Conservation (phyloP, 495 filamentous ascomycete genomes). For the Aspergillus nanangensis region DNA sequence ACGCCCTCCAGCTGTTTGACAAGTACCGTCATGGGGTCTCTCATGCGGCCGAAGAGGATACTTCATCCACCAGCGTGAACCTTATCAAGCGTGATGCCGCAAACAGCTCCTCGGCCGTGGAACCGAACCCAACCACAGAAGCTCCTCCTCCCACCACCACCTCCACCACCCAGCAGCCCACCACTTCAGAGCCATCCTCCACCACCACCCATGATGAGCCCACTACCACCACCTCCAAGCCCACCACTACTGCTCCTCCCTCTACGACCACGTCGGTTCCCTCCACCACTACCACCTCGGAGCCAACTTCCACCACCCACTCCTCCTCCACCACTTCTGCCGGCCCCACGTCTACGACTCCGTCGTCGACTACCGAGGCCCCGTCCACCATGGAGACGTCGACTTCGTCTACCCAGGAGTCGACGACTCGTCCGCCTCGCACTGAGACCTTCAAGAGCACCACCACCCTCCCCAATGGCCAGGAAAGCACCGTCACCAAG, state of each 20-base stretch:
- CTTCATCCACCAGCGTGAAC: conserved; percentile 42
- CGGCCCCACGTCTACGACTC: conserved; percentile 15
- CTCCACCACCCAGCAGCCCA: conserved; percentile 2
- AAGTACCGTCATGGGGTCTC: conserved; percentile 51
- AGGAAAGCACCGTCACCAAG: conserved; percentile 43
- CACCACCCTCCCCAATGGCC: conserved; percentile 71
- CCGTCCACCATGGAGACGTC: conserved; percentile 8
- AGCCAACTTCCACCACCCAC: conserved; percentile 15
- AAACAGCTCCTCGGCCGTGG: conserved; percentile 38
- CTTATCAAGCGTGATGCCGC: conserved; percentile 44
- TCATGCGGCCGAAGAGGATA: conserved; percentile 39
- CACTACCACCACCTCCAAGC: conserved; percentile 11
- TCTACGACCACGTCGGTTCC: conserved; percentile 39
- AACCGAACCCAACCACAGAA: conserved; percentile 34
- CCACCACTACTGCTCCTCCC: too few species aligned
- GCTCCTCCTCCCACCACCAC: conserved; percentile 30
- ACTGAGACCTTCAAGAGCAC: conserved; percentile 31
- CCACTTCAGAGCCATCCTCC: not conserved
- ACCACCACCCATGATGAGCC: not conserved
- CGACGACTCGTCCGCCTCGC: conserved; percentile 14
- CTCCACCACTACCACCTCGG: conserved; percentile 39
- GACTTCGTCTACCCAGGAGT: too few species aligned
- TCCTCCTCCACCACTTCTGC: conserved; percentile 23
- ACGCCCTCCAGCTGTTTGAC: conserved; percentile 44
- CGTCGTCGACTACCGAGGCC: conserved; percentile 19